Conservation (phyloP, 345 rosid species). For the Eucalyptus coolabah region DNA sequence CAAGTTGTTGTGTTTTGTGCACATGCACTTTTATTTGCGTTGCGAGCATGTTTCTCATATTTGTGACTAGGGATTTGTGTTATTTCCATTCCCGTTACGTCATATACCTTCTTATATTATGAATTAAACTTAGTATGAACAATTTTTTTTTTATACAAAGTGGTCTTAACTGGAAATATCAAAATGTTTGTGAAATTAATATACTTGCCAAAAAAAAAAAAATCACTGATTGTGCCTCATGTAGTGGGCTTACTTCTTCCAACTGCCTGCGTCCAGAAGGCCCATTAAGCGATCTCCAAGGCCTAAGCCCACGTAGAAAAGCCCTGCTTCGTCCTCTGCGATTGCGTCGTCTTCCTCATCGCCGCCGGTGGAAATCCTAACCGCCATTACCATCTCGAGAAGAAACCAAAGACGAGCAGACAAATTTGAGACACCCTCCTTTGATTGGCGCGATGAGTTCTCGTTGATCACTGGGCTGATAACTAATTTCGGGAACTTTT, state of each 20-base stretch:
- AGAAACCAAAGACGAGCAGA: neutral
- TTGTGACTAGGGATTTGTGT: neutral
- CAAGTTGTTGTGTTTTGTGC: no score
- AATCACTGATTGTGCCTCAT: neutral
- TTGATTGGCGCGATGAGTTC: neutral
- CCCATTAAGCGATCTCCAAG: neutral
- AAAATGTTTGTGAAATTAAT: no score
- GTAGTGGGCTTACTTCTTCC: neutral
- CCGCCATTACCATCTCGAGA: neutral
- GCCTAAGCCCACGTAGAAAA: neutral
- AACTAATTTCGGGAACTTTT: neutral
- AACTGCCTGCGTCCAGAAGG: neutral
- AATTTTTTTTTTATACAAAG: neutral
- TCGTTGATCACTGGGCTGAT: no score
- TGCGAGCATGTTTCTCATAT: accelerated
- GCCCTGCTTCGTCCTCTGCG: neutral
- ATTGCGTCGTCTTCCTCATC: neutral
- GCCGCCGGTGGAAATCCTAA: neutral
- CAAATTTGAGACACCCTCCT: neutral
- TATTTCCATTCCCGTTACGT: no score
- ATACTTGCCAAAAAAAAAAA: neutral
- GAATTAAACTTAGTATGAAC: no score
- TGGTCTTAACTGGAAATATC: neutral
- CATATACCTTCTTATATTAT: no score
- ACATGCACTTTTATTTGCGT: neutral